These are phyloP conservation scores for Spergularia azorica DNA, from an alignment of 179 eudicot genomes.

Conservation along the genomic window DNA sequence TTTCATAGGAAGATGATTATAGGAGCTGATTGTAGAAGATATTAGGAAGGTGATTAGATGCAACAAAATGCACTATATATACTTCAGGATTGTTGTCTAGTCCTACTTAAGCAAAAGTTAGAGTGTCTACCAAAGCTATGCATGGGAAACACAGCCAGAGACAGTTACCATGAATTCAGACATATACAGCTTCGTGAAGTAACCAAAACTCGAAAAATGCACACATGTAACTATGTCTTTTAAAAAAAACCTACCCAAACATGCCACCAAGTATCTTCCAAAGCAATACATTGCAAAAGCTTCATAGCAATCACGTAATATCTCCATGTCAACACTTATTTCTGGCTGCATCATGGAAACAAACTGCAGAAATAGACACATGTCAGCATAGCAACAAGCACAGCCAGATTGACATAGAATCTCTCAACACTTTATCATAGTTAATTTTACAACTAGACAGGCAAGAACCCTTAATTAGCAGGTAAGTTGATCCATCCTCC, in stretches of 20 bases:
- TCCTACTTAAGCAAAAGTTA: not conserved
- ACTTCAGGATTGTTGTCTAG: not conserved
- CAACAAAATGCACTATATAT: not conserved
- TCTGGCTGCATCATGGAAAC: conserved; percentile 77
- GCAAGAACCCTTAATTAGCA: not conserved
- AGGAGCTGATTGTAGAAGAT: too few relatives aligned
- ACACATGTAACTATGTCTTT: not conserved
- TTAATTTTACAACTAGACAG: not conserved
- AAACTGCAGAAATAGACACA: conserved; percentile 55
- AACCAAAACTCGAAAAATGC: not conserved
- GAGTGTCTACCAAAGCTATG: not conserved
- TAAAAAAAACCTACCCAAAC: conserved; percentile 70
- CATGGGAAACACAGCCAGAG: not conserved
- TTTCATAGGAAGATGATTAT: too few relatives aligned
- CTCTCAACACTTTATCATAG: not conserved
- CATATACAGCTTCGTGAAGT: not conserved
- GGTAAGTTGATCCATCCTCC: not conserved
- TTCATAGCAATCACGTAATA: conserved; percentile 96
- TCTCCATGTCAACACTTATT: conserved; percentile 89
- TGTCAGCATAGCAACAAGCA: conserved; percentile 5
- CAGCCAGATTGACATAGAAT: not conserved
- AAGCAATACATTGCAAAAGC: conserved; percentile 99
- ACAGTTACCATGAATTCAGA: not conserved
- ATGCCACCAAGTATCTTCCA: conserved; percentile 94
- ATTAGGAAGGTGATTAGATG: not conserved